Evolutionary conservation across 495 filamentous ascomycete species (phyloP).

Genomic region (Lophiostoma macrostomum): DNA sequence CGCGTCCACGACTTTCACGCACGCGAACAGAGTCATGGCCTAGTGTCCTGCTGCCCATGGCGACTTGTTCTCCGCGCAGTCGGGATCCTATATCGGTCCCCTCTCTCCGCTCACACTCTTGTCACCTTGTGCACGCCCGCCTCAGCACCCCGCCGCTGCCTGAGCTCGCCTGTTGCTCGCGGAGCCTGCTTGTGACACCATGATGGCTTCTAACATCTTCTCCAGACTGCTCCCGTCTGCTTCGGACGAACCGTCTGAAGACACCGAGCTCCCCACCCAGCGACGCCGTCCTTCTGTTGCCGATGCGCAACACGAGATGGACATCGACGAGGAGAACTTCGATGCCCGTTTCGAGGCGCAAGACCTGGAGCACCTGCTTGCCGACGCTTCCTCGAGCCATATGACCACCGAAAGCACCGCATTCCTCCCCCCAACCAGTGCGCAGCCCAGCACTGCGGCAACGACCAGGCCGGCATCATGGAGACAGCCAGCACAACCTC

Average conservation of each 20-base stretch:
- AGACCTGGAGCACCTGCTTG: slow-evolving; percentile 66
- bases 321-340: slow-evolving; percentile 66
- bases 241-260: slow-evolving; percentile 57
- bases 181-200: slow-evolving; percentile 24
- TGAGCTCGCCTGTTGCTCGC: neutral
- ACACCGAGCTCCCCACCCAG: slow-evolving; percentile 64
- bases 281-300: slow-evolving; percentile 60
- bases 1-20: slow-evolving; percentile 12
- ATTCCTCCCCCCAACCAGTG: slow-evolving; percentile 30
- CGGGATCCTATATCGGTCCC: too few relatives aligned
- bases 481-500: slow-evolving; percentile 10
- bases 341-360: slow-evolving; percentile 65
- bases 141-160: slow-evolving; percentile 19
- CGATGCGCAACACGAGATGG: slow-evolving; percentile 66
- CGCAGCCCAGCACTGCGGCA: neutral
- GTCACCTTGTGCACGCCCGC: neutral
- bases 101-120: neutral
- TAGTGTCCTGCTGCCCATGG: slow-evolving; percentile 20
- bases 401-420: slow-evolving; percentile 56
- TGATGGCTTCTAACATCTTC: slow-evolving; percentile 77
- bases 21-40: slow-evolving; percentile 24
- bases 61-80: too few relatives aligned
- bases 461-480: slow-evolving; percentile 7
- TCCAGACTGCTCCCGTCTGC: slow-evolving; percentile 63
- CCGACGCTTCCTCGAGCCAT: slow-evolving; percentile 60